These are phyloP conservation scores for Lipomyces chichibuensis DNA, from an alignment of 805 yeast genomes.

Conservation along the genomic window DNA sequence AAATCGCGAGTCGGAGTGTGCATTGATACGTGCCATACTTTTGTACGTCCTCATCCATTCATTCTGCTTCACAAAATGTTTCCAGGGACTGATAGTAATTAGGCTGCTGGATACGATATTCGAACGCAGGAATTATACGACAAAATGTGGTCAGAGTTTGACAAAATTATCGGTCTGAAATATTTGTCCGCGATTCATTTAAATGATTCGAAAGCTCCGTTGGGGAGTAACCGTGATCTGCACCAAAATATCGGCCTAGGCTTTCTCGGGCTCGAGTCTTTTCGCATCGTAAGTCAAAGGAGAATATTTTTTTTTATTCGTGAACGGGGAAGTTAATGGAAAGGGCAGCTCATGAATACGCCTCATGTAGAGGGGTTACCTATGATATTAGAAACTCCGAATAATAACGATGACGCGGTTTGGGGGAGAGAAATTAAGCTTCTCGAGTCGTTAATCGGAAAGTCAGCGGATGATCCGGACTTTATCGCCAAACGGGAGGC, in stretches of 20 bases:
- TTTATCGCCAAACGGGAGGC: slow-evolving; percentile 52
- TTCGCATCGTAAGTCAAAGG: slow-evolving; percentile 52
- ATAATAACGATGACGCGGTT: slow-evolving; percentile 52
- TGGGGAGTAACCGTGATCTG: slow-evolving; percentile 85
- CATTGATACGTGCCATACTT: slow-evolving; percentile 93
- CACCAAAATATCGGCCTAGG: slow-evolving; percentile 92
- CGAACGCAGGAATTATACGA: slow-evolving; percentile 59
- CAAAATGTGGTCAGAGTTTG: slow-evolving; percentile 77
- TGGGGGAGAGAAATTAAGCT: slow-evolving; percentile 52
- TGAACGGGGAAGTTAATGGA: not conserved
- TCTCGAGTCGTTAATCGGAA: slow-evolving; percentile 78
- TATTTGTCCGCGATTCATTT: slow-evolving; percentile 81
- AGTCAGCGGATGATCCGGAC: slow-evolving; percentile 57
- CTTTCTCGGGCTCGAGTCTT: slow-evolving; percentile 82
- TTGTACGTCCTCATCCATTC: slow-evolving; percentile 47
- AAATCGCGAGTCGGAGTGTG: slow-evolving; percentile 92
- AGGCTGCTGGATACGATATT: slow-evolving; percentile 88
- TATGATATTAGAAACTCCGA: slow-evolving; percentile 84
- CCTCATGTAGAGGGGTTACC: slow-evolving; percentile 67
- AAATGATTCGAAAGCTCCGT: slow-evolving; percentile 93
- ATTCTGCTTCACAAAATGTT: not conserved
- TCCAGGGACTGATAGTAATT: not conserved
- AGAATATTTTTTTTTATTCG: not conserved
- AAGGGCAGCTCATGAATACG: slow-evolving; percentile 62
- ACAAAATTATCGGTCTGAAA: slow-evolving; percentile 68